Percentiles rank a stretch among this genome's conserved stretches.
These are phyloP conservation scores for Kluyveromyces wickerhamii DNA, from an alignment of 805 yeast genomes.

Conservation along the genomic window DNA sequence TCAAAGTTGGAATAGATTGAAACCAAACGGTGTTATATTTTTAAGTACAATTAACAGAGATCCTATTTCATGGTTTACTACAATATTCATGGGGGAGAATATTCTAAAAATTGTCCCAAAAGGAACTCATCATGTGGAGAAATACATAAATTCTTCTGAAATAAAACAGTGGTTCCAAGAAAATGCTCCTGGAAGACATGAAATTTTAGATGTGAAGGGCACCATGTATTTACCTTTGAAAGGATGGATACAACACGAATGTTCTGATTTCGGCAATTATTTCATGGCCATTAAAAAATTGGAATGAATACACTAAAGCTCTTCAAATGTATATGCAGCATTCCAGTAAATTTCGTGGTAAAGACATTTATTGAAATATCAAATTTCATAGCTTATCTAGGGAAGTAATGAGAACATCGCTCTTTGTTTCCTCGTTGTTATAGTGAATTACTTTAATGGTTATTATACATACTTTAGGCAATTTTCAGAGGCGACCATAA, in stretches of 20 bases:
- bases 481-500: too few species aligned
- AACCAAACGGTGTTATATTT: constrained; percentile 69
- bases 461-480: too few species aligned
- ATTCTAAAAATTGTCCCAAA: constrained; percentile 73
- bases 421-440: too few species aligned
- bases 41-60: constrained; percentile 91
- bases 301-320: constrained; percentile 4
- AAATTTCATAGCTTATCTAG: too few species aligned
- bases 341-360: too few species aligned
- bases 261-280: constrained; percentile 69
- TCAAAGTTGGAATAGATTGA: constrained; percentile 60
- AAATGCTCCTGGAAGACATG: constrained; percentile 37
- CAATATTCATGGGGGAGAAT: constrained; percentile 84
- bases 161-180: constrained; percentile 55
- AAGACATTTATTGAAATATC: too few species aligned
- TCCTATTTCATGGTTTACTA: constrained; percentile 79
- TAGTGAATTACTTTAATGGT: too few species aligned
- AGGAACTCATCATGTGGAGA: constrained; percentile 85
- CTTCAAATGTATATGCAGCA: too few species aligned
- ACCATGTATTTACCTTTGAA: constrained; percentile 72
- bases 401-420: too few species aligned
- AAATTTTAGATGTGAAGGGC: constrained; percentile 64
- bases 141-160: constrained; percentile 75
- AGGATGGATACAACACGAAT: constrained; percentile 74
- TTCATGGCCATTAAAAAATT: constrained; percentile 72